phyloP scores from a whole-genome alignment of 1,139 yeast species.

The Sugiyamaella xylanicola region DNA sequence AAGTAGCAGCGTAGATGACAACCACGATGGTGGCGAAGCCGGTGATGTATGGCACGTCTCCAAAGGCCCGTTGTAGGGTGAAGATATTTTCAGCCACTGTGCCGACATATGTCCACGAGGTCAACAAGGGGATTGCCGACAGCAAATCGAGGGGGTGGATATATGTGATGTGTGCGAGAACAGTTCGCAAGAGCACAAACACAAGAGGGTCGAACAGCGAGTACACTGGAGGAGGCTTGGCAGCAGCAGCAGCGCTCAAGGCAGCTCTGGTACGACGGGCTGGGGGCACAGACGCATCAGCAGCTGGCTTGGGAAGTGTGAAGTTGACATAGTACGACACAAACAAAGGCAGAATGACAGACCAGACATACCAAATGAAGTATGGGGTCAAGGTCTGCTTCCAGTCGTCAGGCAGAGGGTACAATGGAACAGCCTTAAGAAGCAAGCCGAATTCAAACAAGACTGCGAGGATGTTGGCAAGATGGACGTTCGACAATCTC shows the following conservation, averaged over 20 bases:
- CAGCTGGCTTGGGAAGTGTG: constrained; percentile 21
- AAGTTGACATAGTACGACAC: constrained; percentile 39
- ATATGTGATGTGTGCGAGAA: constrained; percentile 49
- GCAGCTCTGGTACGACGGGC: constrained; percentile 40
- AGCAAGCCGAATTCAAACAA: constrained; percentile 28
- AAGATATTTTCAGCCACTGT: not conserved
- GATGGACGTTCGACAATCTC: constrained; percentile 27
- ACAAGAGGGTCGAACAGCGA: constrained; percentile 55
- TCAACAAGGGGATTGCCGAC: constrained; percentile 10
- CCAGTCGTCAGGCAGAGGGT: constrained; percentile 22
- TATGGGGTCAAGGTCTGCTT: constrained; percentile 38
- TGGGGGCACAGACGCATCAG: constrained; percentile 11
- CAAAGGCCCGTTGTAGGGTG: constrained; percentile 29
- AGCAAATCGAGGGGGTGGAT: constrained; percentile 31
- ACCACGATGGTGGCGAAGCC: constrained; percentile 39
- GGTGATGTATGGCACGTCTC: constrained; percentile 41
- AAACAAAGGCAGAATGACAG: constrained; percentile 48
- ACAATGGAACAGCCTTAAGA: constrained; percentile 19
- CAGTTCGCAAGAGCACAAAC: constrained; percentile 55
- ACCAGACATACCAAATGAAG: constrained; percentile 39
- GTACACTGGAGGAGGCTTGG: constrained; percentile 15
- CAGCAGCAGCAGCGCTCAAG: constrained; percentile 19
- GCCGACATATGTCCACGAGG: not conserved
- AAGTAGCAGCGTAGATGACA: constrained; percentile 42
- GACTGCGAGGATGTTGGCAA: constrained; percentile 26